A percentile compares a stretch with the other conserved stretches of the same genome.
Conservation (phyloP, 768 basidiomycete genomes). For the Calocera cornea region DNA sequence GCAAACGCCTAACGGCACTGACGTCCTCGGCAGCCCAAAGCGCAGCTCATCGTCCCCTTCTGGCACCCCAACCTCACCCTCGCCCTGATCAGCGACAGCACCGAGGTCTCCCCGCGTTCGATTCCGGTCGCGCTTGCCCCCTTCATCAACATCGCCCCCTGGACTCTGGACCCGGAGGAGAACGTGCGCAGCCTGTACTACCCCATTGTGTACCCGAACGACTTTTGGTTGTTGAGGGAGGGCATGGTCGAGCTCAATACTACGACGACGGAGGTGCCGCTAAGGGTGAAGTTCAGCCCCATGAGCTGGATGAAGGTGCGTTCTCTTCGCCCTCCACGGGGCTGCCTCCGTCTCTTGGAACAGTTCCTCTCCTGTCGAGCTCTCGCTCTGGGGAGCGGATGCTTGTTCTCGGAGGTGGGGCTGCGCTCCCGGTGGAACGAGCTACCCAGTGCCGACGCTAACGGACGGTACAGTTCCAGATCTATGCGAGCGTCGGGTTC, state of each 20-base stretch:
- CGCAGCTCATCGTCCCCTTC: slow-evolving; percentile 59
- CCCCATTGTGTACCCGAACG: slow-evolving; percentile 84
- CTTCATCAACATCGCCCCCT: neutral
- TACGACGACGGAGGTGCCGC: slow-evolving; percentile 64
- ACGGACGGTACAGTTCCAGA: slow-evolving; percentile 54
- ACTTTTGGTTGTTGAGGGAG: slow-evolving; percentile 74
- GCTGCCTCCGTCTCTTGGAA: no score
- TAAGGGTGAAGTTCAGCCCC: slow-evolving; percentile 72
- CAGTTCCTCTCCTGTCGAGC: no score
- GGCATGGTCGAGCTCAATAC: slow-evolving; percentile 74
- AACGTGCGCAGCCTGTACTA: slow-evolving; percentile 40
- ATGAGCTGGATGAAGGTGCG: slow-evolving; percentile 57
- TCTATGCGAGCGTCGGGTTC: slow-evolving; percentile 70
- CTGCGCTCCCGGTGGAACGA: no score
- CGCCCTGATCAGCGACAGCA: slow-evolving; percentile 64
- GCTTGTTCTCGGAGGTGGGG: no score
- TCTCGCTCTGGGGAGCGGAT: no score
- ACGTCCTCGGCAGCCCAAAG: slow-evolving; percentile 23
- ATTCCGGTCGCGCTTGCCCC: neutral
- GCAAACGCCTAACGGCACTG: neutral
- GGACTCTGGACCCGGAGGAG: slow-evolving; percentile 1
- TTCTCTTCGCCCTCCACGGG: neutral
- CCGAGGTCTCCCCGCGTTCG: slow-evolving; percentile 29
- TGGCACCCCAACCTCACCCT: slow-evolving; percentile 88
- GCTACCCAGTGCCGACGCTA: no score